phyloP scores from a whole-genome alignment of 371 early-diverging fungal genomes.

The Choanephora cucurbitarum region DNA sequence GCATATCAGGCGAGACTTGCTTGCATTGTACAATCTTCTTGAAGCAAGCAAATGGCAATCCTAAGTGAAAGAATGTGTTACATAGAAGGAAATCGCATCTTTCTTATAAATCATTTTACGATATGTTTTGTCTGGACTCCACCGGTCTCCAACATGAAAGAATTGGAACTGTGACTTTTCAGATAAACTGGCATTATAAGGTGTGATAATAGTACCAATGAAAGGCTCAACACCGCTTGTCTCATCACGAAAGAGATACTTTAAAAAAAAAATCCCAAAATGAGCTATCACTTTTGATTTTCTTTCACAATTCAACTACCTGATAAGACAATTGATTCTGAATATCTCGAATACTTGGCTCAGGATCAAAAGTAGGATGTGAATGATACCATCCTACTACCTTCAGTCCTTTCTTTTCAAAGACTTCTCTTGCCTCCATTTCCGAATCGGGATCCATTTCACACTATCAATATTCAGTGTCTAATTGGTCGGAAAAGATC shows the following conservation, averaged over 20 bases:
- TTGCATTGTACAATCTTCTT: slow-evolving; percentile 37
- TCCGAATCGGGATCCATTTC: slow-evolving; percentile 85
- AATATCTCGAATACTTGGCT: slow-evolving; percentile 58
- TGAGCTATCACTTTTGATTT: slow-evolving; percentile 26
- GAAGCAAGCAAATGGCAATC: slow-evolving; percentile 51
- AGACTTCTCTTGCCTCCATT: slow-evolving; percentile 71
- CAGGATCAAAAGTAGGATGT: slow-evolving; percentile 44
- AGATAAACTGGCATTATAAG: slow-evolving; percentile 55
- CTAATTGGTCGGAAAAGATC: no score
- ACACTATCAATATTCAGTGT: slow-evolving; percentile 44
- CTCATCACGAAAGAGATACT: slow-evolving; percentile 55
- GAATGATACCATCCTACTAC: slow-evolving; percentile 80
- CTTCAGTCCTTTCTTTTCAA: slow-evolving; percentile 64
- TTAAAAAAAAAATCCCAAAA: background rate
- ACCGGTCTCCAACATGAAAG: slow-evolving; percentile 46
- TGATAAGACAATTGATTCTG: slow-evolving; percentile 84
- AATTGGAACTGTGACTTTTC: slow-evolving; percentile 56
- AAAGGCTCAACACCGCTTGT: slow-evolving; percentile 73
- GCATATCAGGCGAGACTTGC: slow-evolving; percentile 42
- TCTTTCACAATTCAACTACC: slow-evolving; percentile 11
- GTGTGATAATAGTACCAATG: slow-evolving; percentile 77
- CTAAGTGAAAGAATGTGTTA: slow-evolving; percentile 14
- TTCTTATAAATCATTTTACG: slow-evolving; percentile 29
- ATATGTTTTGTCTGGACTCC: slow-evolving; percentile 39
- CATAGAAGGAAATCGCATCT: background rate